Conservation (phyloP, 2,329 filamentous ascomycete genomes). For the Calonectria pauciramosa region DNA sequence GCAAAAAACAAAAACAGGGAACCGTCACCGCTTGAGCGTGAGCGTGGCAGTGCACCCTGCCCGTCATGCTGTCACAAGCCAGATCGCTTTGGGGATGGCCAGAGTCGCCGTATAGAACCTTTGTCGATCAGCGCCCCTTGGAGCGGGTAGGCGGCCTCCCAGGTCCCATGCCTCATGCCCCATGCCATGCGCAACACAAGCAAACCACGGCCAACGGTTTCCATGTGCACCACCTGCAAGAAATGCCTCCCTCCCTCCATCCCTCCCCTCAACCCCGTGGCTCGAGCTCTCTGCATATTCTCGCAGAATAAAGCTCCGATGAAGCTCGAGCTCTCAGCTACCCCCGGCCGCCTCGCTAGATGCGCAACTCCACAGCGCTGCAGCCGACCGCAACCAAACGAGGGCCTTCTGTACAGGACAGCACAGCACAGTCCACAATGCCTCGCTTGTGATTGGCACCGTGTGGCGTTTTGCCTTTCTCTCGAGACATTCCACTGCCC, state of each 20-base stretch:
- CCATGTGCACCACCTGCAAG: not conserved
- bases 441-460: not conserved
- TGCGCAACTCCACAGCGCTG: not conserved
- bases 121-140: conserved; percentile 3
- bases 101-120: not conserved
- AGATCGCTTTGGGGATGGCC: conserved; percentile 8
- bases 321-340: not conserved
- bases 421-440: not conserved
- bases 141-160: conserved; percentile 26
- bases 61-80: conserved; percentile 13
- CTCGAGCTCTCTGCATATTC: not conserved
- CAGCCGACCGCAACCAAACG: not conserved
- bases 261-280: not conserved
- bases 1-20: conserved; percentile 5
- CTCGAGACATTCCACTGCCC: not conserved
- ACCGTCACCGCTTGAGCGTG: conserved; percentile 8
- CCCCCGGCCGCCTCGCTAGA: not conserved
- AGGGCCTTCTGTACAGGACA: not conserved
- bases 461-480: conserved; percentile 15
- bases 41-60: conserved; percentile 6
- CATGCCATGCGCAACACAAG: not conserved
- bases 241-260: not conserved
- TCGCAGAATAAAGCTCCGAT: not conserved
- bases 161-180: not conserved
- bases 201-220: not conserved